These are phyloP conservation scores for Amylocystis lapponica DNA, from an alignment of 768 basidiomycete species.

Conservation along the genomic window DNA sequence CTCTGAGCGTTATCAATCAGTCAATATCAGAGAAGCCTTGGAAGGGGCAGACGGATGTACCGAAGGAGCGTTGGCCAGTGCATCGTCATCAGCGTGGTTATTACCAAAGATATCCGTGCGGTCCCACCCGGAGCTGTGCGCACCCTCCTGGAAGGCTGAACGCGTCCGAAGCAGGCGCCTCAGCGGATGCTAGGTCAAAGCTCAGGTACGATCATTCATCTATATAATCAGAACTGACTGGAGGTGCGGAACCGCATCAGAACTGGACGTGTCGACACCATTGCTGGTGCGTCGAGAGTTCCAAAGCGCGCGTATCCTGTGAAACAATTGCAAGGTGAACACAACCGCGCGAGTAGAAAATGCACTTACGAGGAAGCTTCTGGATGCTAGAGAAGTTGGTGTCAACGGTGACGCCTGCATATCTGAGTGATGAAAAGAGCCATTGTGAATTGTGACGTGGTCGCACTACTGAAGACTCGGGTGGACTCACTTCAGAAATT, in stretches of 20 bases:
- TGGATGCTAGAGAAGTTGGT: constrained; percentile 68
- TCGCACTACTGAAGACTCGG: too few relatives aligned
- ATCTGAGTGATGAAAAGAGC: too few relatives aligned
- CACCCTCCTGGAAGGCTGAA: constrained; percentile 54
- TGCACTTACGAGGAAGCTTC: constrained; percentile 62
- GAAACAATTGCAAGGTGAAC: not conserved
- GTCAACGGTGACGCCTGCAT: constrained; percentile 71
- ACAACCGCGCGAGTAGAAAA: not conserved
- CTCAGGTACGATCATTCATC: not conserved
- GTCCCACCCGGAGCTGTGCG: constrained; percentile 47
- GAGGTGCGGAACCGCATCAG: too few relatives aligned
- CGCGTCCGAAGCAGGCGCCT: constrained; percentile 37
- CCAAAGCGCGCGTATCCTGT: constrained; percentile 71
- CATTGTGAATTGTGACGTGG: not conserved
- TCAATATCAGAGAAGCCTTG: too few relatives aligned
- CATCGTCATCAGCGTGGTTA: constrained; percentile 45
- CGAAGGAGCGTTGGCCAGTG: constrained; percentile 51
- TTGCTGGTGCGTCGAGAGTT: constrained; percentile 13
- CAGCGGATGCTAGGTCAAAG: constrained; percentile 13
- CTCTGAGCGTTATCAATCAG: too few relatives aligned
- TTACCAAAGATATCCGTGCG: constrained; percentile 44
- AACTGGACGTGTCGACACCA: not conserved
- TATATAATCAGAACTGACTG: not conserved
- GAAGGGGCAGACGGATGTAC: too few relatives aligned
- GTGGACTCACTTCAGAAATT: constrained; percentile 68